Percentiles rank a stretch among this genome's conserved stretches.
These are phyloP conservation scores for Lichtheimia corymbifera DNA, from an alignment of 371 early-diverging fungal species.

Conservation along the genomic window DNA sequence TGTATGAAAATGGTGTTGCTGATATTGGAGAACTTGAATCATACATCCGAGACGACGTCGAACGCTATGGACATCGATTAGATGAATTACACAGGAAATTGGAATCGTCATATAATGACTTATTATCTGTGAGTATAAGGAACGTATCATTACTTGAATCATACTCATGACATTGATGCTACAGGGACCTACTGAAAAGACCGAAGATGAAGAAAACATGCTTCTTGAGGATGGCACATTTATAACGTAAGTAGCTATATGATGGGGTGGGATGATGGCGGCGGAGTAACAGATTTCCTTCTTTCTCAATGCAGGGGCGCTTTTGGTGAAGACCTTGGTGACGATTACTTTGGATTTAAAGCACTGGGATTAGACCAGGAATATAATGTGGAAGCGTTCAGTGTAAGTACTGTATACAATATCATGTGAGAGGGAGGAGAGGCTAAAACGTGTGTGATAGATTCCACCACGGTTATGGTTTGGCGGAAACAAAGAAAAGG, in stretches of 20 bases:
- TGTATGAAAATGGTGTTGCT: slow-evolving; percentile 81
- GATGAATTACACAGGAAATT: slow-evolving; percentile 75
- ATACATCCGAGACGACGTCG: slow-evolving; percentile 79
- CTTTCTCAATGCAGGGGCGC: slow-evolving; percentile 56
- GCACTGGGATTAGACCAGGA: slow-evolving; percentile 80
- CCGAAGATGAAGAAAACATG: slow-evolving; percentile 46
- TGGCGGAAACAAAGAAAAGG: slow-evolving; percentile 50
- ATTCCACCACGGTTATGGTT: slow-evolving; percentile 75
- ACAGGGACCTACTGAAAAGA: slow-evolving; percentile 37
- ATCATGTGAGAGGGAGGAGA: slow-evolving; percentile 8
- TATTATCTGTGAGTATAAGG: slow-evolving; percentile 37
- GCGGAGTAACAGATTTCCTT: slow-evolving; percentile 20
- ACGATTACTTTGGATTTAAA: slow-evolving; percentile 90
- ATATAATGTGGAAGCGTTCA: slow-evolving; percentile 50
- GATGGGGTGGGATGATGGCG: slow-evolving; percentile 21
- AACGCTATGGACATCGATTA: slow-evolving; percentile 68
- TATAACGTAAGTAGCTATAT: slow-evolving; percentile 35
- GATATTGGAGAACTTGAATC: slow-evolving; percentile 67
- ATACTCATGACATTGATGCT: not conserved
- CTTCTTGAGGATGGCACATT: slow-evolving; percentile 62
- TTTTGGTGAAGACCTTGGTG: slow-evolving; percentile 81
- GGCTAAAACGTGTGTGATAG: slow-evolving; percentile 20
- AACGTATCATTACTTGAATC: not conserved
- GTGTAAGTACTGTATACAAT: slow-evolving; percentile 26
- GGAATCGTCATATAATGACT: slow-evolving; percentile 64